A percentile compares a stretch with the other conserved stretches of the same genome.
These are phyloP conservation scores for Rhynchosporium agropyri DNA, from an alignment of 2,329 filamentous ascomycete species.

Conservation along the genomic window DNA sequence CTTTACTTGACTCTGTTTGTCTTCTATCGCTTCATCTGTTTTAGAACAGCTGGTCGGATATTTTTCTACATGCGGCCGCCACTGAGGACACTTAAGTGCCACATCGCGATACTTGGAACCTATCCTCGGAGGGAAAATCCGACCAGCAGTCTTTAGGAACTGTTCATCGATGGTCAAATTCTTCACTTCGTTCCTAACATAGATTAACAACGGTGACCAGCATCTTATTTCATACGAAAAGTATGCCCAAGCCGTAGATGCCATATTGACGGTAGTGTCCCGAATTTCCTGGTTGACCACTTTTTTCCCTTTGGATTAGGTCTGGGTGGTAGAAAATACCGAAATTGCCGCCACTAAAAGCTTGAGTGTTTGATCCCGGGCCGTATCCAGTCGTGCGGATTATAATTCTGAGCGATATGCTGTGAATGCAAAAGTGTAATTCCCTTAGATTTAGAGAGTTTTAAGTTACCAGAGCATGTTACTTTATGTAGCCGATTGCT, in stretches of 20 bases:
- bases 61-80: neutral
- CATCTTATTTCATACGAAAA: neutral
- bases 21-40: neutral
- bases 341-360: neutral
- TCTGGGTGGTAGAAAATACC: conserved; percentile 3
- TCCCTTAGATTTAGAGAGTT: neutral
- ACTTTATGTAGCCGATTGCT: conserved; percentile 6
- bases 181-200: neutral
- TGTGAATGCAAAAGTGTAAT: neutral
- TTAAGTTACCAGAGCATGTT: neutral
- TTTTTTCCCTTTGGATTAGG: neutral
- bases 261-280: neutral
- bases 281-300: neutral
- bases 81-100: neutral
- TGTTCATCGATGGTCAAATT: neutral
- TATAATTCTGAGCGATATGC: neutral
- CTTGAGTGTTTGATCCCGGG: conserved; percentile 2
- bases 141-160: neutral
- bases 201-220: neutral
- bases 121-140: neutral
- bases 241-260: neutral
- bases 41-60: neutral
- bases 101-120: conserved; percentile 1
- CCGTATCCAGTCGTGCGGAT: neutral
- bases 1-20: neutral